Evolutionary conservation across 331 rosid species (phyloP).

Genomic region (Spiraea crenata): DNA sequence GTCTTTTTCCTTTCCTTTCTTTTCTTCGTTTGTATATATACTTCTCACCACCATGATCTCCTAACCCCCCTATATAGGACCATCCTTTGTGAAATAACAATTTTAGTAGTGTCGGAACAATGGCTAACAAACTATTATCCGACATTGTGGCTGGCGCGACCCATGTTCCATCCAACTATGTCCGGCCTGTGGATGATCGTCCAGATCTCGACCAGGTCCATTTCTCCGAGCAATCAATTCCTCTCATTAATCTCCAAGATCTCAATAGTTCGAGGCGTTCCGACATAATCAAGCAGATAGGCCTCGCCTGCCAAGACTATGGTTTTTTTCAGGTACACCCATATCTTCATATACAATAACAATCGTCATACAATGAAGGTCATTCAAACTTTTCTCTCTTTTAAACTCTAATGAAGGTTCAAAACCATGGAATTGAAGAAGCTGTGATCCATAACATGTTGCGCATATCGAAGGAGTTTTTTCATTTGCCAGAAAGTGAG

Average conservation of each 20-base stretch:
- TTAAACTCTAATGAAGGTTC: conserved; percentile 5
- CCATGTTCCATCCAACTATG: conserved; percentile 17
- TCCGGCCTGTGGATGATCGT: conserved; percentile 20
- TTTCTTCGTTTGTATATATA: neutral
- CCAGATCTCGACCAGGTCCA: conserved; percentile 21
- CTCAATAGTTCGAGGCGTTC: conserved; percentile 6
- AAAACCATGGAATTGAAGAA: conserved; percentile 24
- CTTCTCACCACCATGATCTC: neutral
- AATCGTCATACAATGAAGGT: no score
- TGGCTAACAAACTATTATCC: conserved; percentile 12
- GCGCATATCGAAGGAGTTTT: conserved; percentile 18
- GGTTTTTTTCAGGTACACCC: conserved; percentile 26
- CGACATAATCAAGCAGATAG: conserved; percentile 17
- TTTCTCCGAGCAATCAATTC: conserved; percentile 11
- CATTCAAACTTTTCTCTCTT: neutral
- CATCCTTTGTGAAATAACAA: no score
- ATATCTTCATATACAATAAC: neutral
- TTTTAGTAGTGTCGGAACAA: neutral
- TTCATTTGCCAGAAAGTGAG: conserved; percentile 22
- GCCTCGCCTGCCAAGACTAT: conserved; percentile 22
- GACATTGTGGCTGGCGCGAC: conserved; percentile 5
- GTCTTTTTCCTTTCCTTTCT: neutral
- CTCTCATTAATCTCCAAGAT: conserved; percentile 23
- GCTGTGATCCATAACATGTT: conserved; percentile 11
- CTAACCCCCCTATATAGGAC: no score